A percentile compares a stretch with the other conserved stretches of the same genome.
Evolutionary conservation across 1,139 yeast species (phyloP).

Genomic region (Blastobotrys buckinghamii): DNA sequence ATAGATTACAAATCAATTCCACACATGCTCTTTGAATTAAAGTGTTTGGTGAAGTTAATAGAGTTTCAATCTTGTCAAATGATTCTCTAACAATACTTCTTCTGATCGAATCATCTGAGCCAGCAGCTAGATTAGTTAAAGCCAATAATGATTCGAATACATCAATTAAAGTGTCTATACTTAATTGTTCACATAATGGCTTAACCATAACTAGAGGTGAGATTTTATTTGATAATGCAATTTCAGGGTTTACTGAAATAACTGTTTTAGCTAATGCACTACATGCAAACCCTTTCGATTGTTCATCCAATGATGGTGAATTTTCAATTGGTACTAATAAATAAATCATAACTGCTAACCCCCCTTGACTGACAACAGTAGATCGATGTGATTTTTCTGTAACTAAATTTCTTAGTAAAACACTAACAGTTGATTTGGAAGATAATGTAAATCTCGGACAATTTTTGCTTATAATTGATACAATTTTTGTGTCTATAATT

Average conservation of each 20-base stretch:
- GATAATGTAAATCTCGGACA: constrained; percentile 27
- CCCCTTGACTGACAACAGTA: constrained; percentile 34
- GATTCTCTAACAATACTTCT: constrained; percentile 32
- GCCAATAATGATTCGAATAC: constrained; percentile 44
- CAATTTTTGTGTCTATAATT: constrained; percentile 26
- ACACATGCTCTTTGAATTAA: constrained; percentile 35
- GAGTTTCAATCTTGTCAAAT: constrained; percentile 37
- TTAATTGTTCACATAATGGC: constrained; percentile 31
- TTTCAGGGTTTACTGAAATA: constrained; percentile 33
- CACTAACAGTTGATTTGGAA: constrained; percentile 27
- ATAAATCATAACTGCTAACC: constrained; percentile 31
- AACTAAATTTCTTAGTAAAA: constrained; percentile 31
- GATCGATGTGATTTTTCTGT: constrained; percentile 28
- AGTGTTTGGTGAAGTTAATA: constrained; percentile 32
- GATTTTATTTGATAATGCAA: constrained; percentile 32
- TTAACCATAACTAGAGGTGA: constrained; percentile 31
- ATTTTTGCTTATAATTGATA: constrained; percentile 25
- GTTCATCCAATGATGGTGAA: constrained; percentile 14
- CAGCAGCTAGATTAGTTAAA: constrained; percentile 44
- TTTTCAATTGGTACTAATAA: constrained; percentile 22
- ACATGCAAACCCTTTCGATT: constrained; percentile 24
- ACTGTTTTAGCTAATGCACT: constrained; percentile 34
- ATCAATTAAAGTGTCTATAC: constrained; percentile 33
- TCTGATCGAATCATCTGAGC: constrained; percentile 33
- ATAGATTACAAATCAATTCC: constrained; percentile 38